Evolutionary conservation across 495 filamentous ascomycete genomes (phyloP).

Genomic region (Aspergillus sclerotiicarbonarius): DNA sequence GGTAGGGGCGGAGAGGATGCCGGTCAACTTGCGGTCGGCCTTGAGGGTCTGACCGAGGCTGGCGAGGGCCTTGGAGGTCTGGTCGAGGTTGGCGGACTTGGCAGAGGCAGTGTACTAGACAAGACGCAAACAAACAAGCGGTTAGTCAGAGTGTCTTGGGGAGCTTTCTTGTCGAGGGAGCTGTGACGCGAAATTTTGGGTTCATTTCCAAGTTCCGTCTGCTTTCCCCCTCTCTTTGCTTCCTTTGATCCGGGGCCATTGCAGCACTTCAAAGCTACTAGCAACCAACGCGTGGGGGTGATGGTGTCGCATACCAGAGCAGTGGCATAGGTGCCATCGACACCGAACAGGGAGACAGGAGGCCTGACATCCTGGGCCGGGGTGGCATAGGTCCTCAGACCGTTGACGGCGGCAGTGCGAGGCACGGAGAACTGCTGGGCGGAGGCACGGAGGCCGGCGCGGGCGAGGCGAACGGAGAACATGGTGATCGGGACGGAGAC

Average conservation of each 20-base stretch:
- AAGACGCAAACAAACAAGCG: not conserved
- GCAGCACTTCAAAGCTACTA: not conserved
- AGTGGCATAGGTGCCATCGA: slow-evolving; percentile 97
- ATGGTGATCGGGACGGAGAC: slow-evolving; percentile 32
- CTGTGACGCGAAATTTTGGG: not conserved
- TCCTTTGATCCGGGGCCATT: not conserved
- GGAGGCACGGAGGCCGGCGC: slow-evolving; percentile 49
- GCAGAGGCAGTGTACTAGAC: slow-evolving; percentile 88
- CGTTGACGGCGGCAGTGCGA: slow-evolving; percentile 44
- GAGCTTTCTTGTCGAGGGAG: not conserved
- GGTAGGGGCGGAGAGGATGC: slow-evolving; percentile 76
- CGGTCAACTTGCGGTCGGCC: slow-evolving; percentile 73
- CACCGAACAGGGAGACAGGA: slow-evolving; percentile 85
- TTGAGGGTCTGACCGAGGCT: slow-evolving; percentile 68
- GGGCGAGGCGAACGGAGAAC: slow-evolving; percentile 48
- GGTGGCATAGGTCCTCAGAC: slow-evolving; percentile 71
- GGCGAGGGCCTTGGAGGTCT: slow-evolving; percentile 70
- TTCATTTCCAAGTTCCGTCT: too few relatives aligned
- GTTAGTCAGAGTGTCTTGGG: slow-evolving; percentile 9
- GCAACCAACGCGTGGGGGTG: not conserved
- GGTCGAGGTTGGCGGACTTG: slow-evolving; percentile 81
- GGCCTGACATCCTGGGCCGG: slow-evolving; percentile 71
- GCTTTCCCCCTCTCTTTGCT: too few relatives aligned
- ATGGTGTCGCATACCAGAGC: slow-evolving; percentile 75
- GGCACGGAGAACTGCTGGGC: slow-evolving; percentile 47